These are phyloP conservation scores for Plicaturopsis crispa DNA, from an alignment of 768 basidiomycete genomes.

Conservation along the genomic window DNA sequence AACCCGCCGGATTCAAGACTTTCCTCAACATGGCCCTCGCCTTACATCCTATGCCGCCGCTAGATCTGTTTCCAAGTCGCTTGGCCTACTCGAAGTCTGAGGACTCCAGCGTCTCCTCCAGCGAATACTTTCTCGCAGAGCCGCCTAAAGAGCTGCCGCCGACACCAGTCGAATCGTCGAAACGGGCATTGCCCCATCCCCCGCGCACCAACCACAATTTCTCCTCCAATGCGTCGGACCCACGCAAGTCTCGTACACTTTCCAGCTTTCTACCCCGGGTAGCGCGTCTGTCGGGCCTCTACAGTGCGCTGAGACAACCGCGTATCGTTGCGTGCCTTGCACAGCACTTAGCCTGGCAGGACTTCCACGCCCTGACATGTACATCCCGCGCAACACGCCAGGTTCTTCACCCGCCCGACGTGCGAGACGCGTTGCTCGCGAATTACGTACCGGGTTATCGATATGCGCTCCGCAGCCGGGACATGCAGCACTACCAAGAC, in stretches of 20 bases:
- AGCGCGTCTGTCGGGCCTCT: constrained; percentile 2
- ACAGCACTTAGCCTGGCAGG: constrained; percentile 23
- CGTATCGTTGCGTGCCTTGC: constrained; percentile 25
- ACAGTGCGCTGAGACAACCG: constrained; percentile 24
- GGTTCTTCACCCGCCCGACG: constrained; percentile 21
- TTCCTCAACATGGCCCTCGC: constrained; percentile 2
- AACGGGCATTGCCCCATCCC: no score
- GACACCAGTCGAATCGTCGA: no score
- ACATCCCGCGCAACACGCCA: constrained; percentile 27
- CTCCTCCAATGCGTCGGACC: no score
- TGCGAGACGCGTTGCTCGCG: constrained; percentile 31
- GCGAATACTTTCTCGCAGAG: not conserved
- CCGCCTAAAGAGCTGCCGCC: not conserved
- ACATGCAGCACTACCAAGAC: constrained; percentile 30
- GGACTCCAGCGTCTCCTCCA: not conserved
- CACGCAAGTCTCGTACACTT: not conserved
- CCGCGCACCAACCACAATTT: no score
- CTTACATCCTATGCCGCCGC: not conserved
- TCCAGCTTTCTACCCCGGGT: not conserved
- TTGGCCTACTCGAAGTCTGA: not conserved
- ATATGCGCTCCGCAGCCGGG: constrained; percentile 31
- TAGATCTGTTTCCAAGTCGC: not conserved
- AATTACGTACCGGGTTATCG: constrained; percentile 54
- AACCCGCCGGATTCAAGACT: no score
- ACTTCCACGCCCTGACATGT: constrained; percentile 30